Base-by-base conservation (phyloP, 306 rosid genomes). In the Fragaria iinumae region DNA sequence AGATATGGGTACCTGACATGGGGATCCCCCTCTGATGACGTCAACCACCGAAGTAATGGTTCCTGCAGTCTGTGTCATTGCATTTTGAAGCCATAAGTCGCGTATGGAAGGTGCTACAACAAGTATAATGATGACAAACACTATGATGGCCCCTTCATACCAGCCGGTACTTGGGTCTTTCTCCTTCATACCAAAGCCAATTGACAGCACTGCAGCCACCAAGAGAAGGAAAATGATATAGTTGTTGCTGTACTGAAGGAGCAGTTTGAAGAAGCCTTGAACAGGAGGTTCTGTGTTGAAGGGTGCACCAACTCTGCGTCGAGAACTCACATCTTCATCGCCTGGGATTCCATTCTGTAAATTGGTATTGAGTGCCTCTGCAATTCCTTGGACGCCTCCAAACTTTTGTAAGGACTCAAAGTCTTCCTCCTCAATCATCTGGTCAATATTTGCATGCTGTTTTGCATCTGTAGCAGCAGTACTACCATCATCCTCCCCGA, bases 301-400 rank as follows among this genome's bases (percentile, higher is more conserved):
- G 50, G 29, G 8, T 36, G 27, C 50, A 45, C 12, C 29, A 14
- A 3, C 25, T 41, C 4, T 6, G 20, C 49, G 6, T 20, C 60
- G 78, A 20, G 10, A 50, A 34, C 21, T 1, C 21, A 73, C 27
- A 44, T 66, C 82, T 2, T 75, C 59, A 45, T 59, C 23, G 20
- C 76, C 21, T 11, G 52, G 10, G 47, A 75, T 69, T 60, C 80
- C 84, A 0, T 39, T 50, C 41, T 69, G 48, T 38, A 80, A 62
- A 62, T 70, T 39, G 0, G 67, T 41, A 48, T 29, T 13, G 27
- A 75, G 76, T 38, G 72, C 76, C 27, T 75, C 48, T 4, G 84
- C 69, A 39, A 75, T 69, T 60, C 76, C 84, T 27, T 23, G 44
- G 27, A 75, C 27, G 38, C 84, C 60, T 62, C 80, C 80, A 27